Conservation (phyloP, 805 yeast genomes). For the Cyberlindnera japonica region DNA sequence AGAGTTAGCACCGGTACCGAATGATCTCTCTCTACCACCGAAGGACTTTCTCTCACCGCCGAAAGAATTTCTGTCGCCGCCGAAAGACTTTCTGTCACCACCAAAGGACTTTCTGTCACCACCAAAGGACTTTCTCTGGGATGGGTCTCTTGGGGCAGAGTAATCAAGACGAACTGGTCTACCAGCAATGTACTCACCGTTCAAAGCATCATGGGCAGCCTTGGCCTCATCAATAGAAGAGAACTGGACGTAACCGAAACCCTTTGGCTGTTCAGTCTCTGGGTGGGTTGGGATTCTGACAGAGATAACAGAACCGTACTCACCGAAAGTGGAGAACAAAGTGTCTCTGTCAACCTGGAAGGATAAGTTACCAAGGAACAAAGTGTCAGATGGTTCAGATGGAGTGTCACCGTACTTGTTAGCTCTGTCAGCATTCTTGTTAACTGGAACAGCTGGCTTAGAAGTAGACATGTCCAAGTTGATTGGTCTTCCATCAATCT, state of each 20-base stretch:
- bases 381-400: constrained; percentile 91
- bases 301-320: constrained; percentile 77
- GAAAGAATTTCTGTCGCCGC: constrained; percentile 34
- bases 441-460: constrained; percentile 59
- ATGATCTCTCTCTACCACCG: constrained; percentile 1
- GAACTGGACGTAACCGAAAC: constrained; percentile 97
- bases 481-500: constrained; percentile 95
- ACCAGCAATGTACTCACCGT: constrained; percentile 86
- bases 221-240: constrained; percentile 84
- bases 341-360: constrained; percentile 84
- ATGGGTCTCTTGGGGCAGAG: constrained; percentile 80
- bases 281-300: constrained; percentile 98
- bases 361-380: constrained; percentile 93
- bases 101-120: constrained; percentile 38
- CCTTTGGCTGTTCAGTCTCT: constrained; percentile 98
- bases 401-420: constrained; percentile 85
- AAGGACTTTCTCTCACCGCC: constrained; percentile 40
- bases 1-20: constrained; percentile 51
- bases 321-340: constrained; percentile 68
- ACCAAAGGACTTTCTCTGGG: constrained; percentile 29
- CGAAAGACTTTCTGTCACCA: constrained; percentile 36
- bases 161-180: constrained; percentile 93
- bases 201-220: constrained; percentile 79
- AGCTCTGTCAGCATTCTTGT: constrained; percentile 72
- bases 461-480: constrained; percentile 89